Percentiles rank a stretch among this genome's conserved stretches.
These are phyloP conservation scores for Pseudocercospora cruenta DNA, from an alignment of 2,329 filamentous ascomycete genomes.

Conservation along the genomic window DNA sequence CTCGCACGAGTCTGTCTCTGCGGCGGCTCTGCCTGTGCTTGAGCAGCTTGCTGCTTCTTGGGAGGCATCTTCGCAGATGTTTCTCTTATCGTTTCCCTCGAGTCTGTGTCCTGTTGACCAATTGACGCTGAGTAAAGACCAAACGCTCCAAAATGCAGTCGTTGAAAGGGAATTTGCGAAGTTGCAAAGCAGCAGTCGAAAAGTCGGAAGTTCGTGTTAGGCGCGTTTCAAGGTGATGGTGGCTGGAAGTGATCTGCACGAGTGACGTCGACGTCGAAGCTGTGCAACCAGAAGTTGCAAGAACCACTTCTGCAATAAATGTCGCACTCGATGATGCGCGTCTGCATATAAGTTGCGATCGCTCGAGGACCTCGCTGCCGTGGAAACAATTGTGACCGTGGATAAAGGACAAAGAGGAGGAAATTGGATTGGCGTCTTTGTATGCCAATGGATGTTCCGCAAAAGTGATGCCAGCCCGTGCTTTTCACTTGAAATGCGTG, in stretches of 20 bases:
- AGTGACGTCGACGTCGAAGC: slow-evolving; percentile 1
- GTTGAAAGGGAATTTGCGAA: background rate
- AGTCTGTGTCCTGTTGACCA: background rate
- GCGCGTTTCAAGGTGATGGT: background rate
- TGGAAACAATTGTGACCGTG: background rate
- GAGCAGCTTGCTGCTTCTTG: slow-evolving; percentile 27
- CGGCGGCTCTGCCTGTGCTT: slow-evolving; percentile 20
- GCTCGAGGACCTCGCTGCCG: background rate
- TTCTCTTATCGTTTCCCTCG: background rate
- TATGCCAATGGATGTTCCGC: background rate
- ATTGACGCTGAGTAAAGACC: background rate
- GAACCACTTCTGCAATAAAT: background rate
- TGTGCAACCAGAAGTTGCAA: background rate
- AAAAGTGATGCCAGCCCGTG: background rate
- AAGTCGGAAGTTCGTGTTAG: background rate
- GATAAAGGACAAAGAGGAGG: background rate
- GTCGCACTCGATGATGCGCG: background rate
- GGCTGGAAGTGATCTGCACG: background rate
- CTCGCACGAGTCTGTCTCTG: slow-evolving; percentile 27
- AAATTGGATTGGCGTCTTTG: background rate
- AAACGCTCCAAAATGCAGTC: slow-evolving; percentile 1
- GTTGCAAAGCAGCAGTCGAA: background rate
- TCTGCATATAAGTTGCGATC: background rate
- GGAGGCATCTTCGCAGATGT: slow-evolving; percentile 29
- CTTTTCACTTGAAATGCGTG: background rate